Evolutionary conservation across 768 basidiomycete genomes (phyloP).

Genomic region (Russula ochroleuca): DNA sequence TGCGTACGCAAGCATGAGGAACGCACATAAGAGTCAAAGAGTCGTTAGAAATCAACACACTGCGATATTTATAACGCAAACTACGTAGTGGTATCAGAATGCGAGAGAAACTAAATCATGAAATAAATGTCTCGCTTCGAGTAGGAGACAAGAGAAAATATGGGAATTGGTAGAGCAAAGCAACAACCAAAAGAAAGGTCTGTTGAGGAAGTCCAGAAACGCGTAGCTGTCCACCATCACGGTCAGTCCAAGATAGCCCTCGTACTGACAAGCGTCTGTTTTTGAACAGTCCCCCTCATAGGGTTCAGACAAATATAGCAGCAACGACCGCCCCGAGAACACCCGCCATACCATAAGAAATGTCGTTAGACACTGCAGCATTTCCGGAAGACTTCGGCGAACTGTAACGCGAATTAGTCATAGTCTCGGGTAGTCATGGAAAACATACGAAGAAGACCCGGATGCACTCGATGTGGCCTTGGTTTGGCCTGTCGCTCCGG

Average conservation of each 20-base stretch:
- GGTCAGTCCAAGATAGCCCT: slow-evolving; percentile 4
- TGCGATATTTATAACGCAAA: background rate
- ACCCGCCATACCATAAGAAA: slow-evolving; percentile 39
- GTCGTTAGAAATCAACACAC: background rate
- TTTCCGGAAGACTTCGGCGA: slow-evolving; percentile 16
- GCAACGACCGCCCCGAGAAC: slow-evolving; percentile 37
- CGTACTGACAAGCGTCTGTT: background rate
- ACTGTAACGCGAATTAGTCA: background rate
- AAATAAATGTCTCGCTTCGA: slow-evolving; percentile 18
- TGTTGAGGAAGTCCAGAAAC: slow-evolving; percentile 13
- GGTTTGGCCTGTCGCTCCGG: background rate
- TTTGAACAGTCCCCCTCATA: background rate
- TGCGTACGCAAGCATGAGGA: background rate
- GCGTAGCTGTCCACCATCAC: slow-evolving; percentile 14
- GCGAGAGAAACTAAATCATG: slow-evolving; percentile 9
- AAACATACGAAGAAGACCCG: slow-evolving; percentile 7
- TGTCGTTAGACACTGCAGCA: slow-evolving; percentile 40
- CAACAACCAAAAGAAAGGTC: background rate
- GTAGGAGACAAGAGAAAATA: slow-evolving; percentile 3
- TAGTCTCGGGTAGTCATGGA: fast-evolving
- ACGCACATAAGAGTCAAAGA: background rate
- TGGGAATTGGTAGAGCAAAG: slow-evolving; percentile 9
- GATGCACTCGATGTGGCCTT: too few relatives aligned
- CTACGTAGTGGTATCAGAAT: slow-evolving; percentile 15
- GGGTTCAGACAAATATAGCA: slow-evolving; percentile 39